Conservation (phyloP, 1,284 basidiomycete genomes). For the Earliella scabrosa region DNA sequence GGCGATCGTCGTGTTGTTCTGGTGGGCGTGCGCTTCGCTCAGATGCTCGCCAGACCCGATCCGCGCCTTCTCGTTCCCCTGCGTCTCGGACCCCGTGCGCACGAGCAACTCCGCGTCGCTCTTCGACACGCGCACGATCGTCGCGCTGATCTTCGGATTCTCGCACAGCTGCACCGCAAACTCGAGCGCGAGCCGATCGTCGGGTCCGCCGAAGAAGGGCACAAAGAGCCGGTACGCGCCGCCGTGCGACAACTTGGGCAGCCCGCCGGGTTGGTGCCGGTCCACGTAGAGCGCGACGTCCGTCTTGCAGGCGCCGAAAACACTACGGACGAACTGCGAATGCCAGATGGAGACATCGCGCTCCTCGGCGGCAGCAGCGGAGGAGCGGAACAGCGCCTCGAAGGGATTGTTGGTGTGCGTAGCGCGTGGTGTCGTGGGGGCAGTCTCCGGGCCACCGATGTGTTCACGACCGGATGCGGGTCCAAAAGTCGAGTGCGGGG, state of each 20-base stretch:
- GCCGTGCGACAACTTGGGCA: constrained; percentile 21
- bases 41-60: constrained; percentile 34
- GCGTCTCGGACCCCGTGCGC: constrained; percentile 7
- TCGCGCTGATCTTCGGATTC: constrained; percentile 53
- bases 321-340: constrained; percentile 62
- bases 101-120: constrained; percentile 38
- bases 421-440: constrained; percentile 17
- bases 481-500: constrained; percentile 37
- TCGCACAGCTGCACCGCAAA: constrained; percentile 64
- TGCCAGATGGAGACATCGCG: constrained; percentile 42
- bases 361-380: constrained; percentile 32
- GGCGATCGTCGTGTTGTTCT: constrained; percentile 46
- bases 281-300: constrained; percentile 77
- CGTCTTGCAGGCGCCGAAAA: constrained; percentile 54
- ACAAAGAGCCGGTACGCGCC: constrained; percentile 57
- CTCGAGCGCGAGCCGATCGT: constrained; percentile 65
- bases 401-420: constrained; percentile 50
- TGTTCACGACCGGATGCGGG: constrained; percentile 21
- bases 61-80: constrained; percentile 28
- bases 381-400: constrained; percentile 62
- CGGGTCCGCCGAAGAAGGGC: constrained; percentile 75
- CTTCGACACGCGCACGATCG: constrained; percentile 65
- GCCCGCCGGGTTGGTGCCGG: constrained; percentile 47
- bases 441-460: not conserved
- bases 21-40: constrained; percentile 30